These are phyloP conservation scores for Sugiyamaella xylanicola DNA, from an alignment of 1,139 yeast genomes.

Conservation along the genomic window DNA sequence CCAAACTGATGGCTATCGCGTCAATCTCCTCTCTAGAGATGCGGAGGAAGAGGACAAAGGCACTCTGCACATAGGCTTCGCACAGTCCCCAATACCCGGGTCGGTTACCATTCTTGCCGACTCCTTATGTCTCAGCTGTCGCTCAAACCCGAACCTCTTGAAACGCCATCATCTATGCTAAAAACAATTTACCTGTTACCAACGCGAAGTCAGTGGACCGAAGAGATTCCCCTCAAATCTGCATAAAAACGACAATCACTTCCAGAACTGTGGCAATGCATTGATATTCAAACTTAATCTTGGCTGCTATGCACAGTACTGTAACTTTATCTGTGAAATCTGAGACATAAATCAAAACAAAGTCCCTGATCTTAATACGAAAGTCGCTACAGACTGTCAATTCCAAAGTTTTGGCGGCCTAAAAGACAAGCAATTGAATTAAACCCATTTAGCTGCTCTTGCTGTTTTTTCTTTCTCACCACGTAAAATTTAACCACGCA, in stretches of 20 bases:
- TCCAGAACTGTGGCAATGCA: too few relatives aligned
- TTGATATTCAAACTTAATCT: neutral
- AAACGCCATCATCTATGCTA: too few relatives aligned
- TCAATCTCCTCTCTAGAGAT: neutral
- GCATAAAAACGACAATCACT: neutral
- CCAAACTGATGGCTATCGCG: too few relatives aligned
- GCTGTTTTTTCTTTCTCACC: too few relatives aligned
- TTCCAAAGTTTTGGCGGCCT: too few relatives aligned
- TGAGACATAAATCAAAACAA: neutral
- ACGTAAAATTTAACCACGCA: too few relatives aligned
- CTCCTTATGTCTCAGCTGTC: neutral
- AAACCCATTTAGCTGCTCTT: neutral
- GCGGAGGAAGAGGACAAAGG: neutral
- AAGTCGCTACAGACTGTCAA: too few relatives aligned
- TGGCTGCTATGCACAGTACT: neutral
- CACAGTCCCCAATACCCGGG: neutral
- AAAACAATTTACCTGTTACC: too few relatives aligned
- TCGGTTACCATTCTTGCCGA: neutral
- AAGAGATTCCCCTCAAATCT: neutral
- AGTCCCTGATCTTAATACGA: neutral
- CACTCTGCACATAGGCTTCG: neutral
- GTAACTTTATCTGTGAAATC: neutral
- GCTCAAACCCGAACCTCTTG: neutral
- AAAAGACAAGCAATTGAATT: neutral
- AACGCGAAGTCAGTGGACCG: neutral